These are phyloP conservation scores for Annona squamosa DNA, from an alignment of 164 flowering plant genomes.

Conservation along the genomic window DNA sequence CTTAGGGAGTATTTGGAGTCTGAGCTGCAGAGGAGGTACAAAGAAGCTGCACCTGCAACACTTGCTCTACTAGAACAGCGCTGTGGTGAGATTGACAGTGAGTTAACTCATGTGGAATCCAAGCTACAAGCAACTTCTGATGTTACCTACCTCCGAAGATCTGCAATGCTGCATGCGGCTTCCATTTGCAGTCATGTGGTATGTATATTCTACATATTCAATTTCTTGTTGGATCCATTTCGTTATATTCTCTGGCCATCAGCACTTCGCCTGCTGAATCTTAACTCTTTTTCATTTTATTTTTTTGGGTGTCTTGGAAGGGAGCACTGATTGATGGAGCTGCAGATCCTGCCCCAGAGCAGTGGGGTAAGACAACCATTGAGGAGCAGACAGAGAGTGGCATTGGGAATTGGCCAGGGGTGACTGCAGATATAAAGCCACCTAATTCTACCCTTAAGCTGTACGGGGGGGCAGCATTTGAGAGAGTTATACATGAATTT, in stretches of 20 bases:
- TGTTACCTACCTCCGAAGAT: conserved; percentile 74
- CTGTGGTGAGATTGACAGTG: conserved; percentile 62
- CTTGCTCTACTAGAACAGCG: conserved; percentile 94
- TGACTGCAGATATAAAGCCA: conserved; percentile 58
- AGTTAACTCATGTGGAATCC: conserved; percentile 56
- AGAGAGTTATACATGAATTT: conserved; percentile 93
- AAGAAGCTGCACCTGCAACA: conserved; percentile 96
- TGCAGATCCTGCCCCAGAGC: conserved; percentile 94
- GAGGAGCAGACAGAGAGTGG: conserved; percentile 81
- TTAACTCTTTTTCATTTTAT: not conserved
- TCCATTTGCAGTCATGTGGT: conserved; percentile 85
- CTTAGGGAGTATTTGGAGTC: conserved; percentile 77
- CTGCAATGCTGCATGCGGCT: conserved; percentile 89
- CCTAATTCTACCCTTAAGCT: conserved; percentile 85
- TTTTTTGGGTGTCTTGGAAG: conserved; percentile 30
- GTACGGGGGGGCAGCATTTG: conserved; percentile 99
- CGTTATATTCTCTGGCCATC: not conserved
- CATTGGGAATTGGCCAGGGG: conserved; percentile 93
- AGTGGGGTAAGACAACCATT: conserved; percentile 89
- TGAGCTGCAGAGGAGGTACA: conserved; percentile 90
- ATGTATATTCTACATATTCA: conserved; percentile 8
- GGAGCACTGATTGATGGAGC: conserved; percentile 88
- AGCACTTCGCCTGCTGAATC: not conserved
- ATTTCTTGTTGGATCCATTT: not conserved
- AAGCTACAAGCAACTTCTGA: conserved; percentile 84